Percentiles rank a stretch among this genome's conserved stretches.
These are phyloP conservation scores for Fomitopsis schrenkii DNA, from an alignment of 1,284 basidiomycete genomes.

Conservation along the genomic window DNA sequence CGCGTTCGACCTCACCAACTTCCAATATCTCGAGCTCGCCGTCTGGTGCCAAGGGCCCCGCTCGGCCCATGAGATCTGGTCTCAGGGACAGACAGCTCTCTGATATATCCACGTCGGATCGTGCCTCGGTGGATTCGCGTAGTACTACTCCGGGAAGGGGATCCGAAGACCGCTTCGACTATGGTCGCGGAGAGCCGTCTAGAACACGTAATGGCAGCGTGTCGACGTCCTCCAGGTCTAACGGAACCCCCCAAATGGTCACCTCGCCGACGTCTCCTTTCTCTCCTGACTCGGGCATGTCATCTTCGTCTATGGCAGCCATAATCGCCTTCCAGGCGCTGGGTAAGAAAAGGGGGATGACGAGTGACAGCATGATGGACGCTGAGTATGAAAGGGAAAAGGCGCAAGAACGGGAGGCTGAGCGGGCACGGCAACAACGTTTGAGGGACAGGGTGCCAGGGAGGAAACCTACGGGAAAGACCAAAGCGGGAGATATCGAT, in stretches of 20 bases:
- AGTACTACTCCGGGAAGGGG: slow-evolving; percentile 21
- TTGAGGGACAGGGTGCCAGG: slow-evolving; percentile 65
- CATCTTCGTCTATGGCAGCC: slow-evolving; percentile 46
- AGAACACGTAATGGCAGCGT: slow-evolving; percentile 18
- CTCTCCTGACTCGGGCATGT: slow-evolving; percentile 19
- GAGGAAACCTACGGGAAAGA: slow-evolving; percentile 45
- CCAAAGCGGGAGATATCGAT: slow-evolving; percentile 70
- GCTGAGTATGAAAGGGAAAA: slow-evolving; percentile 46
- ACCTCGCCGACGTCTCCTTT: slow-evolving; percentile 18
- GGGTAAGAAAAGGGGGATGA: slow-evolving; percentile 50
- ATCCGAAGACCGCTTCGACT: slow-evolving; percentile 23
- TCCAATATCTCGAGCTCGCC: slow-evolving; percentile 19
- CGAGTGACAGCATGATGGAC: slow-evolving; percentile 39
- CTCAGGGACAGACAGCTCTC: slow-evolving; percentile 28
- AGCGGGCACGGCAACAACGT: slow-evolving; percentile 56
- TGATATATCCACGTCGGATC: slow-evolving; percentile 28
- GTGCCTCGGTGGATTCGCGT: slow-evolving; percentile 23
- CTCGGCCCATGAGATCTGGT: slow-evolving; percentile 32
- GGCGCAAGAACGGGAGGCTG: slow-evolving; percentile 53
- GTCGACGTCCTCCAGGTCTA: slow-evolving; percentile 13
- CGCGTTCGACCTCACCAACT: slow-evolving; percentile 31
- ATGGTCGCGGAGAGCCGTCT: slow-evolving; percentile 20
- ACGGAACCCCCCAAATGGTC: slow-evolving; percentile 10
- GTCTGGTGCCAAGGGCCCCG: slow-evolving; percentile 22
- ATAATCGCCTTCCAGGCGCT: slow-evolving; percentile 68